phyloP scores from a whole-genome alignment of 2,329 filamentous ascomycete species.

The Verticillium zaregamsianum region DNA sequence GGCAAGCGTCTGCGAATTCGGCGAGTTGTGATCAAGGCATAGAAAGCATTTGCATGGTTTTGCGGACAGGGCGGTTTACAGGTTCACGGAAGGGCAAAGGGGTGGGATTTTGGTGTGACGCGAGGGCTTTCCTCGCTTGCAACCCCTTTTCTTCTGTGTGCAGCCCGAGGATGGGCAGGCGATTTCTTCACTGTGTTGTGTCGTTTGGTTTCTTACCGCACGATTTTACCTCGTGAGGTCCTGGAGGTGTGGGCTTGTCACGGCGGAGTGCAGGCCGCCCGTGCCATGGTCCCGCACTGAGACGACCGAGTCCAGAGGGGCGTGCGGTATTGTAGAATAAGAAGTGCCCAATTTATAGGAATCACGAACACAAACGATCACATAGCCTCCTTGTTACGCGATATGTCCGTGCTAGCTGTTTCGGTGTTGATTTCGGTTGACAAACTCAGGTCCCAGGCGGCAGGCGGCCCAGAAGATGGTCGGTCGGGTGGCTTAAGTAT shows the following conservation, averaged over 20 bases:
- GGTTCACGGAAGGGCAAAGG: not conserved
- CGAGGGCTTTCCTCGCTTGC: not conserved
- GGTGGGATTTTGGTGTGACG: not conserved
- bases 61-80: not conserved
- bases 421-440: too few species aligned
- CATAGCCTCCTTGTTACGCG: not conserved
- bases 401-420: not conserved
- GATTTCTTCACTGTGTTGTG: not conserved
- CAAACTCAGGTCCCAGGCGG: too few species aligned
- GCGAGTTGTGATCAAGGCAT: not conserved
- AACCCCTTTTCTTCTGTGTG: not conserved
- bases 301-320: not conserved
- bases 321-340: not conserved
- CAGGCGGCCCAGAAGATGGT: too few species aligned
- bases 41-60: conserved; percentile 1
- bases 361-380: not conserved
- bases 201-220: not conserved
- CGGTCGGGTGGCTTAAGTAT: too few species aligned
- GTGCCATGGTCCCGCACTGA: not conserved
- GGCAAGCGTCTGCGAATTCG: not conserved
- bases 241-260: not conserved
- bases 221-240: not conserved
- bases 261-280: conserved; percentile 3
- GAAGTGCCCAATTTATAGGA: not conserved
- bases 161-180: not conserved